Conservation (phyloP, 148 eudicot genomes). For the Chenopodium berlandieri region DNA sequence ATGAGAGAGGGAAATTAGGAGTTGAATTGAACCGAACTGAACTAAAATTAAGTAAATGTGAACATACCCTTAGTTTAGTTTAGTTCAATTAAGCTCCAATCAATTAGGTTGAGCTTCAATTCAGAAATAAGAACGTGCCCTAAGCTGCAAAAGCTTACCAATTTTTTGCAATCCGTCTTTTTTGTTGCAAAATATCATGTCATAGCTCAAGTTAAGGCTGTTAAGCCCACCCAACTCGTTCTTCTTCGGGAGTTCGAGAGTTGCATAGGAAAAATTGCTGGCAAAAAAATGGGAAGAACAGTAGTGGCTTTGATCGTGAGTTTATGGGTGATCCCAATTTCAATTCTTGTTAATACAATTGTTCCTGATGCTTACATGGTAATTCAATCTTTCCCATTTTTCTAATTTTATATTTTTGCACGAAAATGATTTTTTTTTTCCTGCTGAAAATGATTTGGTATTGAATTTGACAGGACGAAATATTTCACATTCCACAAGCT, state of each 20-base stretch:
- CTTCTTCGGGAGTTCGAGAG: not conserved
- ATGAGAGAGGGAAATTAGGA: no score
- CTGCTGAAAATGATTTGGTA: not conserved
- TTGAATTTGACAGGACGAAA: slow-evolving; percentile 66
- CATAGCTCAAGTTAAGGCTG: no score
- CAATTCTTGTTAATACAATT: slow-evolving; percentile 66
- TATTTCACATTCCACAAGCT: slow-evolving; percentile 91
- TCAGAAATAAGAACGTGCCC: no score
- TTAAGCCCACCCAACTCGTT: not conserved
- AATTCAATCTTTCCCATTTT: not conserved
- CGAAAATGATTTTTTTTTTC: not conserved
- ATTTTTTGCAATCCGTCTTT: no score
- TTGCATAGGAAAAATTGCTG: not conserved
- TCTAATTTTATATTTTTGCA: not conserved
- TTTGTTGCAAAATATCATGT: no score
- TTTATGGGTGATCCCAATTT: slow-evolving; percentile 70
- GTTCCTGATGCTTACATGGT: slow-evolving; percentile 93
- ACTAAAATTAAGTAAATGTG: no score
- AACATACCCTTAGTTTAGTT: no score
- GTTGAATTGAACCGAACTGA: no score
- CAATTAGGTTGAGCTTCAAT: no score
- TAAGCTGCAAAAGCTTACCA: no score
- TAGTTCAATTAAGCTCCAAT: no score
- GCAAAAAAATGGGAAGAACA: slow-evolving; percentile 52
- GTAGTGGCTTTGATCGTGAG: slow-evolving; percentile 60